These are phyloP conservation scores for Sicyos baderoa DNA, from an alignment of 306 rosid species.

Conservation along the genomic window DNA sequence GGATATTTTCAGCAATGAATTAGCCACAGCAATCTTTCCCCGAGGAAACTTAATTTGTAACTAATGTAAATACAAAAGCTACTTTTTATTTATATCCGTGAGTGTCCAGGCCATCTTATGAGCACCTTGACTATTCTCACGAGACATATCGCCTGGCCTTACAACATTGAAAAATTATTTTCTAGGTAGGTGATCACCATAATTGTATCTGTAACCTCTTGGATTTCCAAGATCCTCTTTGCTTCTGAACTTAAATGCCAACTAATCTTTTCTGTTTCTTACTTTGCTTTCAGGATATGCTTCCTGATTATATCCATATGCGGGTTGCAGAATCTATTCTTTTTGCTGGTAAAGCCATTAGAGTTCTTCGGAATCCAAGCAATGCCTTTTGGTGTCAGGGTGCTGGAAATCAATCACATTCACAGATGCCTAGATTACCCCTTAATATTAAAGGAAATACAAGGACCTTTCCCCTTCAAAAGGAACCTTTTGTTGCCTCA, in stretches of 20 bases:
- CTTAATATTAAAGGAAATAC: constrained; percentile 58
- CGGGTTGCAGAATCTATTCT: constrained; percentile 83
- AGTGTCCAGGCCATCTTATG: no score
- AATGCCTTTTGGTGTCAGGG: constrained; percentile 60
- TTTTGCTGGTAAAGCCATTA: constrained; percentile 91
- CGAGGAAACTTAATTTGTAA: background rate
- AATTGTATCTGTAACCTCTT: no score
- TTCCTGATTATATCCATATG: constrained; percentile 83
- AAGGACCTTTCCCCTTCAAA: constrained; percentile 52
- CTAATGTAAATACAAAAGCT: background rate
- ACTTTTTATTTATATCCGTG: no score
- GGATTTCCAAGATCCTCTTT: background rate
- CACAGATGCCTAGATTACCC: constrained; percentile 56
- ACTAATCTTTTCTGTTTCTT: background rate
- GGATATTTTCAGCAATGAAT: background rate
- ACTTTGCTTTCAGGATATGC: constrained; percentile 67
- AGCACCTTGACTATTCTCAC: no score
- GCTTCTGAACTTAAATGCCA: background rate
- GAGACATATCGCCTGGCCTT: no score
- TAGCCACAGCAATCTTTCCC: background rate
- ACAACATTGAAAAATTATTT: no score
- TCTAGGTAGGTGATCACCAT: no score
- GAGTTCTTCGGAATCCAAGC: constrained; percentile 87
- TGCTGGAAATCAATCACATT: constrained; percentile 44
- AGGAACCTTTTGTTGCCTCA: constrained; percentile 43